Conservation (phyloP, 2,329 filamentous ascomycete species). For the Ceratocystiopsis sp. region DNA sequence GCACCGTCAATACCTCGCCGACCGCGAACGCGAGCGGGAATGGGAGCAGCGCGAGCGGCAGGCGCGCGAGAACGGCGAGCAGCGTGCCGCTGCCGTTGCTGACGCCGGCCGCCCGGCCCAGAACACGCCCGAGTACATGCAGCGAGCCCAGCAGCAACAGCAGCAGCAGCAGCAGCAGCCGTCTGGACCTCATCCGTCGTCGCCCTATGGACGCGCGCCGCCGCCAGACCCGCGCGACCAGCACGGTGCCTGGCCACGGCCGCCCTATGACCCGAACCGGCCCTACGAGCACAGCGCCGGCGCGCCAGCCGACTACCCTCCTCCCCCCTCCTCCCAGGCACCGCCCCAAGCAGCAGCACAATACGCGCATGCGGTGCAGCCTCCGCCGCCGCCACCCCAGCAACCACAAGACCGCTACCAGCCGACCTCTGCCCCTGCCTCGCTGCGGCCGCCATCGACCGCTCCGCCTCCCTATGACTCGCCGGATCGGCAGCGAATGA, state of each 20-base stretch:
- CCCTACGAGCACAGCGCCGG: slow-evolving; percentile 11
- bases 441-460: slow-evolving; percentile 16
- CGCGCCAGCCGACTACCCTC: slow-evolving; percentile 23
- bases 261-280: slow-evolving; percentile 25
- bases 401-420: slow-evolving; percentile 23
- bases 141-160: slow-evolving; percentile 13
- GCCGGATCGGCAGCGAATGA: slow-evolving; percentile 30
- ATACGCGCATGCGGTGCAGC: slow-evolving; percentile 7
- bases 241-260: slow-evolving; percentile 18
- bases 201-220: slow-evolving; percentile 26
- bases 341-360: slow-evolving; percentile 14
- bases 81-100: slow-evolving; percentile 19
- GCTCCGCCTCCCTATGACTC: slow-evolving; percentile 26
- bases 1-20: background rate
- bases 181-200: slow-evolving; percentile 9
- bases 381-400: slow-evolving; percentile 19
- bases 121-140: slow-evolving; percentile 23
- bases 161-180: slow-evolving; percentile 8
- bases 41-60: slow-evolving; percentile 14
- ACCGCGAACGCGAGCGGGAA: slow-evolving; percentile 12
- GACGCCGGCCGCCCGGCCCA: slow-evolving; percentile 20
- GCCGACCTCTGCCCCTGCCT: slow-evolving; percentile 12
- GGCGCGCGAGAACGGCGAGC: slow-evolving; percentile 19
- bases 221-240: slow-evolving; percentile 22
- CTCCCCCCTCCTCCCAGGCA: slow-evolving; percentile 8